Evolutionary conservation across 208 protist species (phyloP).

Genomic region (Trichomonas vaginalis): DNA sequence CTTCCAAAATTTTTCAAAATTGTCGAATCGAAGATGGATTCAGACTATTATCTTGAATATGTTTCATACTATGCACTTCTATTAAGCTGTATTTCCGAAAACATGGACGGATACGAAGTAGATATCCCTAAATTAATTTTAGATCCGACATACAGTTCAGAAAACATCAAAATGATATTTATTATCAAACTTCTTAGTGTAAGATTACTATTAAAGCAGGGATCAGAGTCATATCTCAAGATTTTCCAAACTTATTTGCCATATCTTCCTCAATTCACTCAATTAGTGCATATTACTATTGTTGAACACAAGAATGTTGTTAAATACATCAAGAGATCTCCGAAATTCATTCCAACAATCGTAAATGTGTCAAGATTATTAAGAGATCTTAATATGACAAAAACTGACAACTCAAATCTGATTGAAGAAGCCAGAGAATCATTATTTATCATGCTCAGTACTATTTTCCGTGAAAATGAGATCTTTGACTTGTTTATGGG

Average conservation of each 20-base stretch:
- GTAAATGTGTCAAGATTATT: background rate
- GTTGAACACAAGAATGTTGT: background rate
- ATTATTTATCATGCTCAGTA: background rate
- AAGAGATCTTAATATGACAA: background rate
- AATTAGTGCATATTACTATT: background rate
- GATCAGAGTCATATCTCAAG: background rate
- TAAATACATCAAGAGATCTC: background rate
- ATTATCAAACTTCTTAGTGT: background rate
- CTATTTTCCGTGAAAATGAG: background rate
- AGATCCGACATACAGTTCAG: background rate
- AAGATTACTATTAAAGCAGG: background rate
- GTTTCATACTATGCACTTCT: background rate
- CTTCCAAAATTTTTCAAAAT: background rate
- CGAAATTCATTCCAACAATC: background rate
- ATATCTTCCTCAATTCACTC: background rate
- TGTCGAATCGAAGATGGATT: background rate
- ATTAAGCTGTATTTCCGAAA: background rate
- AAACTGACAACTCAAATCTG: background rate
- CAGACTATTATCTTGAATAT: background rate
- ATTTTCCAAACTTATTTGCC: background rate
- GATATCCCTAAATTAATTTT: background rate
- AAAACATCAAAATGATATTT: background rate
- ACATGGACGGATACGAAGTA: background rate
- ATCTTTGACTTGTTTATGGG: background rate
- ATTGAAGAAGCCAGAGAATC: background rate